Evolutionary conservation across 2,329 filamentous ascomycete species (phyloP).

Genomic region (Volutella citrinella): DNA sequence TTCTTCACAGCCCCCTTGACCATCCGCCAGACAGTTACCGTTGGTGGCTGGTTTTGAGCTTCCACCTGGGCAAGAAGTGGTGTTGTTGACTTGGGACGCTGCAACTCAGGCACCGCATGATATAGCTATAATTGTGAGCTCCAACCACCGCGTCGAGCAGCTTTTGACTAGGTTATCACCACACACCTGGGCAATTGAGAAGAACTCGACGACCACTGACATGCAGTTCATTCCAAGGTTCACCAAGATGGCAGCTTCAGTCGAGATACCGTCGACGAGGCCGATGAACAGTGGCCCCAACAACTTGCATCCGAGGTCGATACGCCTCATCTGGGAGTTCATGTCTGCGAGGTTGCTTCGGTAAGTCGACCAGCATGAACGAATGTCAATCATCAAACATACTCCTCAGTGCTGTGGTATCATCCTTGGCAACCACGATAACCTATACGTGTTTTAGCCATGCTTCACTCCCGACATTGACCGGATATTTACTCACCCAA

Average conservation of each 20-base stretch:
- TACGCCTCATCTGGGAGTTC: slow-evolving; percentile 60
- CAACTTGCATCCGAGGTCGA: slow-evolving; percentile 59
- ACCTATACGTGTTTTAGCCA: slow-evolving; percentile 17
- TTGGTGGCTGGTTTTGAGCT: too few relatives aligned
- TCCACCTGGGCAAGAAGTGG: too few relatives aligned
- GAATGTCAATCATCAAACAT: background rate
- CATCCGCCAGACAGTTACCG: too few relatives aligned
- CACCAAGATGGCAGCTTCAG: slow-evolving; percentile 44
- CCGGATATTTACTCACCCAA: slow-evolving; percentile 46
- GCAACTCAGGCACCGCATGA: slow-evolving; percentile 23
- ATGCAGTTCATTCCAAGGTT: slow-evolving; percentile 47
- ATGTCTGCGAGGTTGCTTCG: slow-evolving; percentile 37
- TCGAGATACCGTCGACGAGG: slow-evolving; percentile 47
- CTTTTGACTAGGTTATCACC: too few relatives aligned
- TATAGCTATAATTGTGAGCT: slow-evolving; percentile 22
- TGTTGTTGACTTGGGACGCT: slow-evolving; percentile 16
- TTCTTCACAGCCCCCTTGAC: slow-evolving; percentile 11
- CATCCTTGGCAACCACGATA: slow-evolving; percentile 25
- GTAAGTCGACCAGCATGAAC: background rate
- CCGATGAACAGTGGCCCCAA: slow-evolving; percentile 55
- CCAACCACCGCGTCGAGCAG: too few relatives aligned
- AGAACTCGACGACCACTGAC: slow-evolving; percentile 51
- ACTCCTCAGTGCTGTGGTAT: slow-evolving; percentile 17
- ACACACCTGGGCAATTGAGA: slow-evolving; percentile 39
- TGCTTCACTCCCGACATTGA: background rate